These are phyloP conservation scores for Papiliotrema laurentii DNA, from an alignment of 1,284 basidiomycete species.

Conservation along the genomic window DNA sequence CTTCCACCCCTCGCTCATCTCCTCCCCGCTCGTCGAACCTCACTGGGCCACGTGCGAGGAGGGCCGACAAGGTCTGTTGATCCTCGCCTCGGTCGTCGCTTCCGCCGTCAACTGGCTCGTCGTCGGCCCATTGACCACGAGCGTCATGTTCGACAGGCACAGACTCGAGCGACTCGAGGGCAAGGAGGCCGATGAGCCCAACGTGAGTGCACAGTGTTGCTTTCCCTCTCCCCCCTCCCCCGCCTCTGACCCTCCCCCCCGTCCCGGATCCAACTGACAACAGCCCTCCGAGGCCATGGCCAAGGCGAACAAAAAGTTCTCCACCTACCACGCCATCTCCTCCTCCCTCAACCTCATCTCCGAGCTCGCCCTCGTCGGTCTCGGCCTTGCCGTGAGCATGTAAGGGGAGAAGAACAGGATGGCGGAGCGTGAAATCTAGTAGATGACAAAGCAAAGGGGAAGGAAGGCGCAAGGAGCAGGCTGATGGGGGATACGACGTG, in stretches of 20 bases:
- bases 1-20: conserved; percentile 60
- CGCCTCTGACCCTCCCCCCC: not conserved
- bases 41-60: conserved; percentile 54
- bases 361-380: conserved; percentile 61
- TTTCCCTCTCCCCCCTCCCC: not conserved
- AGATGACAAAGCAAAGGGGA: not conserved
- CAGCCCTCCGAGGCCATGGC: conserved; percentile 68
- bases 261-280: not conserved
- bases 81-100: conserved; percentile 53
- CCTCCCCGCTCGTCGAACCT: conserved; percentile 43
- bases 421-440: not conserved
- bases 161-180: conserved; percentile 69
- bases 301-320: conserved; percentile 61
- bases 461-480: too few species aligned
- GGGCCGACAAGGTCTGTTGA: conserved; percentile 65
- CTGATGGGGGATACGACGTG: too few species aligned
- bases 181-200: conserved; percentile 60
- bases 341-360: conserved; percentile 57
- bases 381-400: conserved; percentile 56
- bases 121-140: conserved; percentile 41
- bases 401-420: conserved; percentile 45
- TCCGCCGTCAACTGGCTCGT: conserved; percentile 51
- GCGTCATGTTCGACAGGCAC: conserved; percentile 65
- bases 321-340: conserved; percentile 62
- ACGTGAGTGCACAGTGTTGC: too few species aligned